Base-by-base conservation (phyloP, 2,329 filamentous ascomycete genomes). In the Alternaria consortialis region DNA sequence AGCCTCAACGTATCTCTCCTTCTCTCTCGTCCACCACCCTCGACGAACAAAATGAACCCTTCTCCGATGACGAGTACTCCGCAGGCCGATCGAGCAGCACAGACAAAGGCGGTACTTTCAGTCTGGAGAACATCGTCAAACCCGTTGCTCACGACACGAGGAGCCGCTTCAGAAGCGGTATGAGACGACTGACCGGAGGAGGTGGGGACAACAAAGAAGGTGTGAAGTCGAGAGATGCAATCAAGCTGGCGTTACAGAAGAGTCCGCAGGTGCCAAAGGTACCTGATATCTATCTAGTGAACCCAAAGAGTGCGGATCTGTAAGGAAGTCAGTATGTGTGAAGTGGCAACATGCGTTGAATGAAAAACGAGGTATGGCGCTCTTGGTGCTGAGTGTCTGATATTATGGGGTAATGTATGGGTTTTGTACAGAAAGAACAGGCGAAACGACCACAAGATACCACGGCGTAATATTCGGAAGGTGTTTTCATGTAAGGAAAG, bases 41-140 rank as follows among this genome's bases (percentile, higher is more conserved):
- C 59, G 93, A 97, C 58, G 93, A 97, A 67, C 82, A 80, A 39
- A 79, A 92, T 42, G 91, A 91, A 53, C 85, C 91, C 0, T 90
- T 94, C 68, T 97, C 92, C 0, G 94, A 97, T 66, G 88, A 88
- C 13, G 91, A 93, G 13, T 59, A 76, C 82, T 88, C 69, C 82
- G 88, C 77, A 66, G 84, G 71, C 48, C 77, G 79, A 27, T 70
- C 69, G 7, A 65, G 60, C 15, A 71, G 56, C 27, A 62, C 62
- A 17, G 73, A 75, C 47, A 74, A 74, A 40, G 42, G 25, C 7
- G 43, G 48, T 5, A 67, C 66, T 11, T 73, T 73, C 39, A 72
- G 60, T 32, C 66, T 74, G 6, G 74, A 74, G 36, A 87, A 83
- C 57, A 88, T 89, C 82, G 85, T 90, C 65, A 86, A 84, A 62